Percentiles rank a stretch among this genome's conserved stretches.
phyloP scores from a whole-genome alignment of 2,329 filamentous ascomycete species.

The Madurella mycetomatis region DNA sequence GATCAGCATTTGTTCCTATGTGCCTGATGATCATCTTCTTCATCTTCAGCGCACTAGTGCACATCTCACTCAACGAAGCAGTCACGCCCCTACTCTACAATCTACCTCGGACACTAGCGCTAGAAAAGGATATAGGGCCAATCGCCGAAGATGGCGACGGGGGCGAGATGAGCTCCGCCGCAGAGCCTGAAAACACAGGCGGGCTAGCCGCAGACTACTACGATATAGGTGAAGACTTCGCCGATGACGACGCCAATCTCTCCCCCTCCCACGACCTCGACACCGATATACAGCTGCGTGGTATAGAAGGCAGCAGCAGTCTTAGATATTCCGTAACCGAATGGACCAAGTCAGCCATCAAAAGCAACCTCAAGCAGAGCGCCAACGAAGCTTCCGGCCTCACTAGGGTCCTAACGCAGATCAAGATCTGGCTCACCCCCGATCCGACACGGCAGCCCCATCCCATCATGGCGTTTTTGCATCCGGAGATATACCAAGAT shows the following conservation, averaged over 20 bases:
- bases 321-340: conserved; percentile 25
- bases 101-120: conserved; percentile 62
- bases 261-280: conserved; percentile 30
- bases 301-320: conserved; percentile 29
- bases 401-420: conserved; percentile 20
- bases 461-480: conserved; percentile 52
- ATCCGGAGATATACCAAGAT: conserved; percentile 55
- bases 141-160: conserved; percentile 17
- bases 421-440: conserved; percentile 29
- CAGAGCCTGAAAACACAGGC: conserved; percentile 2
- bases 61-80: conserved; percentile 65
- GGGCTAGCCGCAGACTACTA: conserved; percentile 32
- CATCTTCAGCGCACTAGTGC: conserved; percentile 71
- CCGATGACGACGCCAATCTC: conserved; percentile 35
- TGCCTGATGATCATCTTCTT: conserved; percentile 72
- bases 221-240: conserved; percentile 28
- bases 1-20: conserved; percentile 62
- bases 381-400: conserved; percentile 18
- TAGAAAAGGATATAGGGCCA: conserved; percentile 27
- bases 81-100: conserved; percentile 68
- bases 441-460: conserved; percentile 40
- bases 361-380: conserved; percentile 18
- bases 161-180: conserved; percentile 14
- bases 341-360: conserved; percentile 23
- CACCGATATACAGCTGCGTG: conserved; percentile 23